Evolutionary conservation across 306 rosid species (phyloP).

Genomic region (Prunus armeniaca): DNA sequence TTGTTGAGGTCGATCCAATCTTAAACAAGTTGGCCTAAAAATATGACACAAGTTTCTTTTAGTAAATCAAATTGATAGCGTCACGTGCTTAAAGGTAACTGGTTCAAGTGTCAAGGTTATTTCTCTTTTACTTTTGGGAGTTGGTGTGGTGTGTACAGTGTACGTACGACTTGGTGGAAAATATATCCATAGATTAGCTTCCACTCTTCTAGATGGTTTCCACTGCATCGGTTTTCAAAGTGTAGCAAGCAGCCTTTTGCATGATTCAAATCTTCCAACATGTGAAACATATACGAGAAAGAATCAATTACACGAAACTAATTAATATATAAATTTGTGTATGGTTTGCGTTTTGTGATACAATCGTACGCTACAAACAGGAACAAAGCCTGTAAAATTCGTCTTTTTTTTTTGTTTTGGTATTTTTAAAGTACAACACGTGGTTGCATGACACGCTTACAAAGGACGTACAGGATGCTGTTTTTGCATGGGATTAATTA

Average conservation of each 20-base stretch:
- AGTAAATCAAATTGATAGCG: not conserved
- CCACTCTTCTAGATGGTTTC: not conserved
- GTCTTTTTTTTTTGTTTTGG: not conserved
- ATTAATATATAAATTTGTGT: not conserved
- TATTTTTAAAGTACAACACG: not conserved
- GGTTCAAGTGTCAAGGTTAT: no score
- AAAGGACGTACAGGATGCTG: slow-evolving; percentile 37
- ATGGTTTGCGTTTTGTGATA: not conserved
- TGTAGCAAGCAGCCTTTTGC: slow-evolving; percentile 8
- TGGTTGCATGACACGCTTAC: slow-evolving; percentile 69
- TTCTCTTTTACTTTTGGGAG: not conserved
- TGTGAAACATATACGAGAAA: not conserved
- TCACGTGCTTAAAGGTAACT: not conserved
- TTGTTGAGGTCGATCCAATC: no score
- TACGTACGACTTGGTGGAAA: no score
- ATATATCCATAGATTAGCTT: not conserved
- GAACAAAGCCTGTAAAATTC: not conserved
- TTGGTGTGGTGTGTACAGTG: not conserved
- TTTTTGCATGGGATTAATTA: slow-evolving; percentile 58
- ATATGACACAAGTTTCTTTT: no score
- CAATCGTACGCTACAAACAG: not conserved
- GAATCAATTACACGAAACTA: no score
- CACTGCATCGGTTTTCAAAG: not conserved
- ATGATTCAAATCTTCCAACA: slow-evolving; percentile 3
- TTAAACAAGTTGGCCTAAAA: no score